Evolutionary conservation across 2,329 filamentous ascomycete species (phyloP).

Genomic region (Cercospora sp.): DNA sequence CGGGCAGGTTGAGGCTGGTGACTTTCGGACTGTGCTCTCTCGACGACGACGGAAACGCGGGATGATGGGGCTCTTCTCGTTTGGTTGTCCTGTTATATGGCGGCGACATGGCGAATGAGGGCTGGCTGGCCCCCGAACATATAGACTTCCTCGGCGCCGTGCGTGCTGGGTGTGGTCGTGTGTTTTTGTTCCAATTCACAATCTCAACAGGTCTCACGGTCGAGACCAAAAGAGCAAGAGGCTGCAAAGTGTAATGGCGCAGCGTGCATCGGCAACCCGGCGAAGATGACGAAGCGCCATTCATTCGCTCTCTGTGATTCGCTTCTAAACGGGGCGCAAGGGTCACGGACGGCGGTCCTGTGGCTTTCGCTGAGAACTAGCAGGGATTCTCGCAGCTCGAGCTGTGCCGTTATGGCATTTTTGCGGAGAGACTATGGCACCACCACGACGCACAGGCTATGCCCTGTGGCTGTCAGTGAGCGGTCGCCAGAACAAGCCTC

Average conservation of each 20-base stretch:
- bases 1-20: not conserved
- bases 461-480: not conserved
- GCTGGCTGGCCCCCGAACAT: not conserved
- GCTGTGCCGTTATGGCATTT: not conserved
- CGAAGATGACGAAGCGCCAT: not conserved
- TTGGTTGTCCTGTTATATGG: not conserved
- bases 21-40: not conserved
- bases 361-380: not conserved
- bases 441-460: not conserved
- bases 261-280: not conserved
- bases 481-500: not conserved
- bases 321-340: conserved; percentile 5
- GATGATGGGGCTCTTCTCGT: not conserved
- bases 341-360: not conserved
- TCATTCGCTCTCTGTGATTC: not conserved
- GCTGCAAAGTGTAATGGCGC: not conserved
- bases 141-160: not conserved
- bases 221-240: not conserved
- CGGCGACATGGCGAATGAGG: not conserved
- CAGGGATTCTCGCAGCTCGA: not conserved
- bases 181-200: not conserved
- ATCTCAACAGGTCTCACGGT: not conserved
- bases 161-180: not conserved
- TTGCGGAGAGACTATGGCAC: not conserved
- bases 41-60: not conserved